Conservation (phyloP, 345 rosid genomes). For the Firmiana major region DNA sequence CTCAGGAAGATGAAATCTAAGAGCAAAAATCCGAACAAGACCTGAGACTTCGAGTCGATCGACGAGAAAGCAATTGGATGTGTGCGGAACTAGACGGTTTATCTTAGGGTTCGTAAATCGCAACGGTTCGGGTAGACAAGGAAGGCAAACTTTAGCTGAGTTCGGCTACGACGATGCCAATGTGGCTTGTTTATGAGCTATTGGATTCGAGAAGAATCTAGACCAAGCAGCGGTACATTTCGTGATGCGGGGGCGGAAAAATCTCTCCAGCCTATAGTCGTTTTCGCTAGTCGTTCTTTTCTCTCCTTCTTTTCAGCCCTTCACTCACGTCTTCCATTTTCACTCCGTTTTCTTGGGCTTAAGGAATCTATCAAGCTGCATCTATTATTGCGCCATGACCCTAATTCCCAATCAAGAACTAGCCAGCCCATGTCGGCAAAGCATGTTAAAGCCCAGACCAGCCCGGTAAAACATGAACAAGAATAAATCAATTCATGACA, state of each 20-base stretch:
- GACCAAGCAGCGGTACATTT: not conserved
- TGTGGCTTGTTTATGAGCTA: not conserved
- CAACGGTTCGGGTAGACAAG: not conserved
- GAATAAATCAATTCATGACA: not conserved
- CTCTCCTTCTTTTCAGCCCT: not conserved
- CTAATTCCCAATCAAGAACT: not conserved
- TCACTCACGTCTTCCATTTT: not conserved
- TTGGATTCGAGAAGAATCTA: slow-evolving; percentile 25
- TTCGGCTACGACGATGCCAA: not conserved
- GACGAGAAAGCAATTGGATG: not conserved
- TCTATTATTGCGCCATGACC: not conserved
- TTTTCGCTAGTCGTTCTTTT: not conserved
- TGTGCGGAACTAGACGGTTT: not conserved
- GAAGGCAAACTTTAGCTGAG: not conserved
- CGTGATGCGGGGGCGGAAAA: not conserved
- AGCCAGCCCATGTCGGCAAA: too few species aligned
- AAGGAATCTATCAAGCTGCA: not conserved
- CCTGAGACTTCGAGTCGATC: not conserved
- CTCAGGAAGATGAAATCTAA: not conserved
- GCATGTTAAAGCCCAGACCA: not conserved
- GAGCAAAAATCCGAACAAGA: not conserved
- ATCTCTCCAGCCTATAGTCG: not conserved
- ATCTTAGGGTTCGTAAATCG: slow-evolving; percentile 4
- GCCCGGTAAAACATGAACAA: not conserved
- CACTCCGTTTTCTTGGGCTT: not conserved